Conservation (phyloP, 2,329 filamentous ascomycete genomes). For the Aspergillus sp. region DNA sequence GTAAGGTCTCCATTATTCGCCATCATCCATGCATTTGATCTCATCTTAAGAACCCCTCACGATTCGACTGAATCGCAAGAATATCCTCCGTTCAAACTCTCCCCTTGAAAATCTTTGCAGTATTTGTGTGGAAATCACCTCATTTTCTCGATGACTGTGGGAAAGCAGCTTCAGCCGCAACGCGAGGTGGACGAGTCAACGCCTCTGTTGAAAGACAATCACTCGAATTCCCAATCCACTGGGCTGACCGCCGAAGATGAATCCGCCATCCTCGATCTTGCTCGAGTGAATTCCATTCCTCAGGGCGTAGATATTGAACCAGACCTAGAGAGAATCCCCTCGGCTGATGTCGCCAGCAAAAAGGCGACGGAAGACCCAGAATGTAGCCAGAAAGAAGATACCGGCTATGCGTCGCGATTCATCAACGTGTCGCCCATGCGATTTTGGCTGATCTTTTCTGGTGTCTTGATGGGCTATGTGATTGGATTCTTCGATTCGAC, state of each 20-base stretch:
- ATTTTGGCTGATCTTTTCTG: conserved; percentile 61
- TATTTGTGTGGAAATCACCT: neutral
- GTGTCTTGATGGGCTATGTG: conserved; percentile 56
- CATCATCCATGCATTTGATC: no score
- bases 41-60: no score
- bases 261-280: conserved; percentile 13
- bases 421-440: conserved; percentile 36
- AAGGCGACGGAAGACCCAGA: conserved; percentile 5
- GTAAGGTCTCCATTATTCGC: no score
- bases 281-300: conserved; percentile 22
- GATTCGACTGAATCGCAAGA: no score
- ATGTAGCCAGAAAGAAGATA: conserved; percentile 5
- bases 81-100: no score
- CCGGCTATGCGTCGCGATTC: conserved; percentile 27
- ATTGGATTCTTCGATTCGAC: conserved; percentile 66
- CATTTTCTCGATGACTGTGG: neutral
- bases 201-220: conserved; percentile 9
- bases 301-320: conserved; percentile 22
- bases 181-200: conserved; percentile 11
- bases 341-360: conserved; percentile 7
- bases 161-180: neutral
- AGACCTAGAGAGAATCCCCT: conserved; percentile 17
- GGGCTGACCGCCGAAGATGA: conserved; percentile 11
- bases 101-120: no score
- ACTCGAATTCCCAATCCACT: conserved; percentile 5